Evolutionary conservation across 2,329 filamentous ascomycete genomes (phyloP), one percentile per base, ranked within the genome.

Genomic region (Neofusicoccum parvum): DNA sequence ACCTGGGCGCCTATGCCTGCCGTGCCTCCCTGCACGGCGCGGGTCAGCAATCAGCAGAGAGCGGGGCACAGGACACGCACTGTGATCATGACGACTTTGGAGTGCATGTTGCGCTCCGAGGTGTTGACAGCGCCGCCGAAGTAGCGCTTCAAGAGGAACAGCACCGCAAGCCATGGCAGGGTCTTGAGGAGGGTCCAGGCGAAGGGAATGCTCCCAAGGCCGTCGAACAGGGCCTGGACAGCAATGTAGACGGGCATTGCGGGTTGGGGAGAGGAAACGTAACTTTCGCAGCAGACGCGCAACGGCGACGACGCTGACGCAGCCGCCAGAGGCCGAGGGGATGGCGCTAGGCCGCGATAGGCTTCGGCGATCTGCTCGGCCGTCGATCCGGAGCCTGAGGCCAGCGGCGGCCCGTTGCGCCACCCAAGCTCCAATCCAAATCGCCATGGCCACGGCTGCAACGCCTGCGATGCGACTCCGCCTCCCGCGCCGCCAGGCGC

Each of bases 71-170:
- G 15, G n/a, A 32, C 23, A 67, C 80, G 60, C 83, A 89, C 94
- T 17, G 95, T 99, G 62, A 99, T 87, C 83, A 99, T 89, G 50
- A 97, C 85, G 56, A 99, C 92, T 75, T 96, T 96, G 54, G 92
- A 93, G 78, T 97, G 93, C 88, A 99, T 93, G 64, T 90, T 85
- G 66, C 92, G 86, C 75, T 97, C 93, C 32, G 91, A 86, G 48
- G 79, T 80, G 78, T 95, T 97, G 70, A 79, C 81, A 12, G 89
- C 86, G 70, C 95, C 96, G 69, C 87, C 87, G 72, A 90, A 91
- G 81, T 90, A 97, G 73, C 83, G 83, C 82, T 97, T 98, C 69
- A 90, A 73, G 64, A 85, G 73, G 66, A 81, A 83, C 32, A 91
- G 68, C 9, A 87, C 65, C 15, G 80, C 75, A 43, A 88, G 70